These are phyloP conservation scores for Mucor circinelloides DNA, from an alignment of 371 early-diverging fungal species.

Conservation along the genomic window DNA sequence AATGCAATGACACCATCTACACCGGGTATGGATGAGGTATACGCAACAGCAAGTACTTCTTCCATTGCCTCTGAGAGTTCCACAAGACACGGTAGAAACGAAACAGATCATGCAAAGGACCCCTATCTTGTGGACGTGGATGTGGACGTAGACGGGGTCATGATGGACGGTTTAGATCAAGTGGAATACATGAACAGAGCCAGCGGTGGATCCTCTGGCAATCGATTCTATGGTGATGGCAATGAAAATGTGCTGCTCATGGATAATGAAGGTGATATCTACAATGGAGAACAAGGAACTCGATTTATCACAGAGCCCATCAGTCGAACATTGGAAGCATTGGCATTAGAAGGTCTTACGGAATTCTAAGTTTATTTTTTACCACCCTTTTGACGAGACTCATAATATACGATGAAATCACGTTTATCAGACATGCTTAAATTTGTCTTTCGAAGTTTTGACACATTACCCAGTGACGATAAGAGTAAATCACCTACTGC, in stretches of 20 bases:
- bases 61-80: not conserved
- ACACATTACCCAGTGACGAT: constrained; percentile 63
- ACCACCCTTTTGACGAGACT: constrained; percentile 47
- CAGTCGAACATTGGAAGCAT: constrained; percentile 46
- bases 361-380: constrained; percentile 30
- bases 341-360: constrained; percentile 47
- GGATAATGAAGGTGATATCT: constrained; percentile 33
- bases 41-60: not conserved
- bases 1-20: constrained; percentile 1
- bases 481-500: constrained; percentile 62
- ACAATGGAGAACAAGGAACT: constrained; percentile 21
- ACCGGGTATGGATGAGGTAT: constrained; percentile 11
- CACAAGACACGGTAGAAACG: not conserved
- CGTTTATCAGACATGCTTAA: constrained; percentile 75
- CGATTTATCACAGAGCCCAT: constrained; percentile 34
- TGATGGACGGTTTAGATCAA: constrained; percentile 54
- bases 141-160: constrained; percentile 53
- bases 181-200: constrained; percentile 42
- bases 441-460: constrained; percentile 76
- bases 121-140: constrained; percentile 52
- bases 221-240: constrained; percentile 24
- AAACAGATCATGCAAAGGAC: constrained; percentile 24
- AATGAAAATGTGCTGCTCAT: constrained; percentile 20
- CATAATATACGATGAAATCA: constrained; percentile 79
- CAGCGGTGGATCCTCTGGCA: constrained; percentile 4